These are phyloP conservation scores for Gastrolobium villosum DNA, from an alignment of 306 rosid species.

Conservation along the genomic window DNA sequence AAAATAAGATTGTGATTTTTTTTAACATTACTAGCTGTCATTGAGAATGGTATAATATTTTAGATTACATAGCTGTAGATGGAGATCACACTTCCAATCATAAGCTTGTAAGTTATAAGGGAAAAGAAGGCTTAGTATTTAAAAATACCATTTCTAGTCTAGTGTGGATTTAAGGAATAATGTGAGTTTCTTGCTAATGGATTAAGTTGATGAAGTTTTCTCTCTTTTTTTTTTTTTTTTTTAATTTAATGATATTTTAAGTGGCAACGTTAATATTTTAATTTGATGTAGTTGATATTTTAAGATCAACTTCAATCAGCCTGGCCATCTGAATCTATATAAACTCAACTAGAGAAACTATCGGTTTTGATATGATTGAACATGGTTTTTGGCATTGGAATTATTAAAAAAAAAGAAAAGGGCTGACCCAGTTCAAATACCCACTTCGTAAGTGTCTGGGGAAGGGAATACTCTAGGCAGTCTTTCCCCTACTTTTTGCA, in stretches of 20 bases:
- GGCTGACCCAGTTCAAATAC: too few relatives aligned
- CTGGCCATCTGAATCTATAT: too few relatives aligned
- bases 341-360: too few relatives aligned
- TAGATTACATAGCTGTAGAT: constrained; percentile 21
- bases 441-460: too few relatives aligned
- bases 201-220: neutral
- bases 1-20: neutral
- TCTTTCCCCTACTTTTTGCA: too few relatives aligned
- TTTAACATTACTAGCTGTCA: neutral
- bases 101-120: constrained; percentile 27
- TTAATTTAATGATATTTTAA: neutral
- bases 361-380: too few relatives aligned
- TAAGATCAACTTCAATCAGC: too few relatives aligned
- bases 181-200: neutral
- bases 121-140: constrained; percentile 9
- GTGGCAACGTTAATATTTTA: neutral
- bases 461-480: too few relatives aligned
- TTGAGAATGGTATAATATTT: neutral
- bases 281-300: too few relatives aligned
- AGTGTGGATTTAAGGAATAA: constrained; percentile 12
- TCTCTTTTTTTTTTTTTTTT: neutral
- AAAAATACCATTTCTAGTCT: neutral
- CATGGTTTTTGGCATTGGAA: too few relatives aligned
- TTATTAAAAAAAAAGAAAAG: too few relatives aligned
- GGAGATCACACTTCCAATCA: neutral